A percentile compares a stretch with the other conserved stretches of the same genome.
These are phyloP conservation scores for Camellia sinensis DNA, from an alignment of 148 eudicot species.

Conservation along the genomic window DNA sequence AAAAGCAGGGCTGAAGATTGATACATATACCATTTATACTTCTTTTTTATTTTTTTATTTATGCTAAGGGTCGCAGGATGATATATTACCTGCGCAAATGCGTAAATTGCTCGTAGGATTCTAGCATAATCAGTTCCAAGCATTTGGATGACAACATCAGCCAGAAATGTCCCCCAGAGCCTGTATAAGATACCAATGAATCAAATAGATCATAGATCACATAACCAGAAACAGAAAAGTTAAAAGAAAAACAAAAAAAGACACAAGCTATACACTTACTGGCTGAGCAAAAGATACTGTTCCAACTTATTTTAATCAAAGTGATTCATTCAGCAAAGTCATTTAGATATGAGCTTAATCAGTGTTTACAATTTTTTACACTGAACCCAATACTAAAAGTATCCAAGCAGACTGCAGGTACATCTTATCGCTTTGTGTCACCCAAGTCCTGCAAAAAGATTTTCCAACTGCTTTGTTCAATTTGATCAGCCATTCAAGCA, in stretches of 20 bases:
- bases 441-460: neutral
- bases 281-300: neutral
- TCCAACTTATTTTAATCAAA: neutral
- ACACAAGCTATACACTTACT: neutral
- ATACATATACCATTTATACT: neutral
- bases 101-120: conserved; percentile 81
- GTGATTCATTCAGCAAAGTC: neutral
- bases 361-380: conserved; percentile 16
- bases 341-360: neutral
- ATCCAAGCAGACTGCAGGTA: neutral
- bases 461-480: neutral
- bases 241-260: neutral
- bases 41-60: neutral
- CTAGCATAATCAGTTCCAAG: conserved; percentile 97
- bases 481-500: conserved; percentile 4
- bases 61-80: neutral
- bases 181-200: conserved; percentile 35
- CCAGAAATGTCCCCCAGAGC: conserved; percentile 90
- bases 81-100: conserved; percentile 79
- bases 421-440: neutral
- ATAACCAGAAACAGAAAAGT: neutral
- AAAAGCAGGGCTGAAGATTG: neutral
- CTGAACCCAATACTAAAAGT: conserved; percentile 4
- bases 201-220: neutral
- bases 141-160: conserved; percentile 91